phyloP scores from a whole-genome alignment of 192 early-diverging fungal genomes.

The Tieghemiomyces parasiticus region DNA sequence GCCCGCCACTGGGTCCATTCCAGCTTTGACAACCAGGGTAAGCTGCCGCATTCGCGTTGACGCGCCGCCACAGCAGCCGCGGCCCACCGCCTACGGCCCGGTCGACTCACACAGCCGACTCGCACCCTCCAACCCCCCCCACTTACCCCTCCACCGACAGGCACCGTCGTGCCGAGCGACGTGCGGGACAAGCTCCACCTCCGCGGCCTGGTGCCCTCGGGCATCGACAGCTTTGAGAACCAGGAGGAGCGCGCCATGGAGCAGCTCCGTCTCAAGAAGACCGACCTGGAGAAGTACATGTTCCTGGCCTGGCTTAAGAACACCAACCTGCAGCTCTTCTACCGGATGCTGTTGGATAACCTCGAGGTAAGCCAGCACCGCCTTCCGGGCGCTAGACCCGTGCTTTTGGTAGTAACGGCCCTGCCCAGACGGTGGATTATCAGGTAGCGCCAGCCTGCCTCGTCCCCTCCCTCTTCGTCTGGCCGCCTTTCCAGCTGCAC shows the following conservation, averaged over 20 bases:
- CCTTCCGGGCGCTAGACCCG: too few species aligned
- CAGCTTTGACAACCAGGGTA: conserved; percentile 11
- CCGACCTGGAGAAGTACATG: conserved; percentile 67
- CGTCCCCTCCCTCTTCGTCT: too few species aligned
- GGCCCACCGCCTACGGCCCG: too few species aligned
- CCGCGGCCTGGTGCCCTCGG: conserved; percentile 54
- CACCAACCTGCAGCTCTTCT: conserved; percentile 71
- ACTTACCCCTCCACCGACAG: conserved; percentile 17
- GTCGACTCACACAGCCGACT: too few species aligned
- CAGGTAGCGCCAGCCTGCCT: too few species aligned
- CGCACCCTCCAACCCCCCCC: neutral
- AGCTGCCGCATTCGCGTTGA: too few species aligned
- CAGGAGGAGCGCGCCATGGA: conserved; percentile 63
- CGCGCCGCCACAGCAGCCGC: too few species aligned
- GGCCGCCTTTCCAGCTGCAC: too few species aligned
- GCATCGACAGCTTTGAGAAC: conserved; percentile 51
- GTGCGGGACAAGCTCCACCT: conserved; percentile 42
- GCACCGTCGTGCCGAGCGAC: conserved; percentile 34
- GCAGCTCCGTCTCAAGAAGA: conserved; percentile 49
- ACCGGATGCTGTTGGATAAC: conserved; percentile 58
- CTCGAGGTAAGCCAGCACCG: conserved; percentile 44
- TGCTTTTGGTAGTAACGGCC: too few species aligned
- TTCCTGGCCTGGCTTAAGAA: conserved; percentile 73
- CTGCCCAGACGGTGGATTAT: too few species aligned
- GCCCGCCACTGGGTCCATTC: conserved; percentile 8